phyloP scores from a whole-genome alignment of 1,139 yeast genomes.

The Hansenula lynferdii region DNA sequence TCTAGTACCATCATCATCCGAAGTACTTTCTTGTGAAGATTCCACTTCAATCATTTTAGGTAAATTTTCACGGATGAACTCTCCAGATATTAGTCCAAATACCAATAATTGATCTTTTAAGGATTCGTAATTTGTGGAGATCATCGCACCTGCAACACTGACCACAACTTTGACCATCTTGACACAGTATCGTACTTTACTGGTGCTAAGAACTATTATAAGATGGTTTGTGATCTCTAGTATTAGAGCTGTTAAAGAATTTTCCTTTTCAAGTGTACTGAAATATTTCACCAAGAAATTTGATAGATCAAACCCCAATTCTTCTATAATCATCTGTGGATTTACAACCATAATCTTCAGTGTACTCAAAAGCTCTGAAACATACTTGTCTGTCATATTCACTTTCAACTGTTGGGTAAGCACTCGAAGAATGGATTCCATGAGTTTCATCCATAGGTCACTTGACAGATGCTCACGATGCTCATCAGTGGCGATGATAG shows the following conservation, averaged over 20 bases:
- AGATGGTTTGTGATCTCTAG: conserved; percentile 16
- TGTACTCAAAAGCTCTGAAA: conserved; percentile 27
- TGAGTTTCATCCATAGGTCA: conserved; percentile 30
- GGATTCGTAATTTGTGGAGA: conserved; percentile 16
- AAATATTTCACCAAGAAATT: conserved; percentile 12
- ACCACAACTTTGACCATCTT: conserved; percentile 14
- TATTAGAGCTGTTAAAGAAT: conserved; percentile 11
- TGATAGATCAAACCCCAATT: conserved; percentile 9
- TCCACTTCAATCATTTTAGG: conserved; percentile 3
- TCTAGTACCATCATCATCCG: conserved; percentile 5
- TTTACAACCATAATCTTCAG: conserved; percentile 12
- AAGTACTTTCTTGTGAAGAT: conserved; percentile 1
- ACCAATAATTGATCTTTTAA: conserved; percentile 21
- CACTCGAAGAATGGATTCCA: conserved; percentile 24
- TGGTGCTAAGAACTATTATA: conserved; percentile 8
- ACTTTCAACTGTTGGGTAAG: conserved; percentile 7
- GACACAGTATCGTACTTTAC: conserved; percentile 11
- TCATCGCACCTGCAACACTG: conserved; percentile 7
- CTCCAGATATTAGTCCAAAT: conserved; percentile 16
- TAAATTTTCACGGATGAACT: conserved; percentile 12
- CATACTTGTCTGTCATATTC: conserved; percentile 24
- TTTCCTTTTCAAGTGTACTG: conserved; percentile 10
- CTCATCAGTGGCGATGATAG: conserved; percentile 27
- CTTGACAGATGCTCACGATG: conserved; percentile 37
- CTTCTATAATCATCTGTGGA: conserved; percentile 4